Evolutionary conservation across 192 early-diverging fungal genomes (phyloP).

Genomic region (Ambispora gerdemannii): DNA sequence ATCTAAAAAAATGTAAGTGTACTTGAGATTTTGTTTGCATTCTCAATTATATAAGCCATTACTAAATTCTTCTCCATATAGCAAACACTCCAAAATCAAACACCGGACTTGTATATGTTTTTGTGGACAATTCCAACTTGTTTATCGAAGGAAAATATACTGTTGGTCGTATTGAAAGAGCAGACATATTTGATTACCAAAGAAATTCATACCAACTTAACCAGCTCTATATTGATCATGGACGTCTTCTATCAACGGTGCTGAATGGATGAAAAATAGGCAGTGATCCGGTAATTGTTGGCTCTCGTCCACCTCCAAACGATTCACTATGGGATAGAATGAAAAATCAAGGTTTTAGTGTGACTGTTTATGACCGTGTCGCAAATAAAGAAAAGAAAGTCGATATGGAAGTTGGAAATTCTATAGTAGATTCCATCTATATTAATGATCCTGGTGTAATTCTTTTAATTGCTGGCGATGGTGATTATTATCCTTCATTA

Average conservation of each 20-base stretch:
- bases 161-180: background rate
- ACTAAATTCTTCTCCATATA: constrained; percentile 22
- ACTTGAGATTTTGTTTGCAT: constrained; percentile 16
- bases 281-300: constrained; percentile 5
- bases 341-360: background rate
- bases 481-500: background rate
- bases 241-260: constrained; percentile 12
- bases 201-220: constrained; percentile 5
- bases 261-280: constrained; percentile 5
- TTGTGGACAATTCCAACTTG: constrained; percentile 11
- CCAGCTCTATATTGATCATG: constrained; percentile 2
- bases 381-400: constrained; percentile 15
- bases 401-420: background rate
- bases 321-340: background rate
- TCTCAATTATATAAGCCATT: constrained; percentile 15
- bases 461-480: constrained; percentile 7
- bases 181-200: background rate
- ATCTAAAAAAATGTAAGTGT: constrained; percentile 21
- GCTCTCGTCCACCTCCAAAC: background rate
- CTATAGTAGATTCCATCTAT: background rate
- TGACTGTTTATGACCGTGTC: constrained; percentile 9
- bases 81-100: constrained; percentile 21
- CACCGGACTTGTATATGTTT: constrained; percentile 16
- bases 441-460: constrained; percentile 1
- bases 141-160: constrained; percentile 8